Percentiles rank a stretch among this genome's conserved stretches.
These are phyloP conservation scores for Pseudocercospora eumusae DNA, from an alignment of 2,329 filamentous ascomycete species.

Conservation along the genomic window DNA sequence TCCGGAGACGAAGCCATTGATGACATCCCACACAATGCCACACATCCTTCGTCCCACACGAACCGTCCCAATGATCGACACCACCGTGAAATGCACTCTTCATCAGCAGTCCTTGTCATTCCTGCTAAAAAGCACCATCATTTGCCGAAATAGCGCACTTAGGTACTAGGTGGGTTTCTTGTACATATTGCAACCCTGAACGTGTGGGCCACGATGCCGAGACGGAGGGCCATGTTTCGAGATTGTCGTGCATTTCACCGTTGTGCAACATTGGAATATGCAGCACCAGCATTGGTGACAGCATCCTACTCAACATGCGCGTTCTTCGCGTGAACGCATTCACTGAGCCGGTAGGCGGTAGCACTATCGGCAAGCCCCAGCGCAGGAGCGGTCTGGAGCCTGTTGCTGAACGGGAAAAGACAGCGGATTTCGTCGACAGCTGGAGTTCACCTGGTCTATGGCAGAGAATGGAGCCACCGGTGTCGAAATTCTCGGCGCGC, in stretches of 20 bases:
- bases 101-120: background rate
- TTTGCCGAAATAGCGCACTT: background rate
- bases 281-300: background rate
- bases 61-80: background rate
- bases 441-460: background rate
- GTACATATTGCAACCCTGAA: no score
- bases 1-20: background rate
- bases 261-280: slow-evolving; percentile 4
- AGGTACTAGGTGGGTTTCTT: background rate
- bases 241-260: background rate
- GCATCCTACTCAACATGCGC: background rate
- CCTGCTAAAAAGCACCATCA: background rate
- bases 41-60: background rate
- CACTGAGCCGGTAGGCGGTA: background rate
- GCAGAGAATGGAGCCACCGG: slow-evolving; percentile 8
- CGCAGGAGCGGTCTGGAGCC: background rate
- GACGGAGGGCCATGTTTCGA: background rate
- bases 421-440: background rate
- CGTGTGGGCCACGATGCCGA: background rate
- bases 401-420: background rate
- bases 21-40: background rate
- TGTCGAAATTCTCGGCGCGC: slow-evolving; percentile 13
- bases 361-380: background rate
- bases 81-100: background rate
- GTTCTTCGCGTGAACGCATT: slow-evolving; percentile 2